These are phyloP conservation scores for Solanum gracilifrons DNA, from an alignment of 257 asterid genomes.

Conservation along the genomic window DNA sequence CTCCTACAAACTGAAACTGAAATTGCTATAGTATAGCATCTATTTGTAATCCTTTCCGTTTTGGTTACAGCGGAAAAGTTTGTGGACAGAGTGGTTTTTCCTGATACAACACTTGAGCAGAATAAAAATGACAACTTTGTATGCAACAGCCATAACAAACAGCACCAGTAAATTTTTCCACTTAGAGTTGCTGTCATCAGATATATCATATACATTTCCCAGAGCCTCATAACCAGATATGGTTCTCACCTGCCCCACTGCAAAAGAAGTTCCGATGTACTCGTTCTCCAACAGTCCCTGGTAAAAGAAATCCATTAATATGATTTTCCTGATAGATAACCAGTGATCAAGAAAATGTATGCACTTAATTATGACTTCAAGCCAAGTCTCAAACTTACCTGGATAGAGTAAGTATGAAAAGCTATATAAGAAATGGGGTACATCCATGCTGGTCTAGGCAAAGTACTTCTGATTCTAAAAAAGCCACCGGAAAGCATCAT, in stretches of 20 bases:
- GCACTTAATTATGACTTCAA: not conserved
- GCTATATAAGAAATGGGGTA: constrained; percentile 82
- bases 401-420: constrained; percentile 84
- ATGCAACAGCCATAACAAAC: constrained; percentile 72
- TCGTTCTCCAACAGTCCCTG: constrained; percentile 97
- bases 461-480: constrained; percentile 70
- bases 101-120: constrained; percentile 47
- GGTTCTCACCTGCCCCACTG: constrained; percentile 84
- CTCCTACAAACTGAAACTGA: not conserved
- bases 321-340: not conserved
- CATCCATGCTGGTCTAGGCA: constrained; percentile 75
- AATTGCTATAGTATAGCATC: not conserved
- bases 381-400: constrained; percentile 38
- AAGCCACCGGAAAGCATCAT: constrained; percentile 93
- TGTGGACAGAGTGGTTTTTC: constrained; percentile 24
- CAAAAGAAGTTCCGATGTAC: constrained; percentile 59
- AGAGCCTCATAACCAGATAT: constrained; percentile 80
- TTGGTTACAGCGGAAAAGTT: constrained; percentile 34
- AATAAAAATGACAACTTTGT: constrained; percentile 49
- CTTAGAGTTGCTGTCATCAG: constrained; percentile 51
- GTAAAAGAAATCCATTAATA: not conserved
- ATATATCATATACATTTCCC: constrained; percentile 47
- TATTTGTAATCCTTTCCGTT: constrained; percentile 7
- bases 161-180: constrained; percentile 67
- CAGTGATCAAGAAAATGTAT: not conserved